Evolutionary conservation across 495 filamentous ascomycete genomes (phyloP), one percentile per base, ranked within the genome.

Genomic region (Lichenothelia convexa): DNA sequence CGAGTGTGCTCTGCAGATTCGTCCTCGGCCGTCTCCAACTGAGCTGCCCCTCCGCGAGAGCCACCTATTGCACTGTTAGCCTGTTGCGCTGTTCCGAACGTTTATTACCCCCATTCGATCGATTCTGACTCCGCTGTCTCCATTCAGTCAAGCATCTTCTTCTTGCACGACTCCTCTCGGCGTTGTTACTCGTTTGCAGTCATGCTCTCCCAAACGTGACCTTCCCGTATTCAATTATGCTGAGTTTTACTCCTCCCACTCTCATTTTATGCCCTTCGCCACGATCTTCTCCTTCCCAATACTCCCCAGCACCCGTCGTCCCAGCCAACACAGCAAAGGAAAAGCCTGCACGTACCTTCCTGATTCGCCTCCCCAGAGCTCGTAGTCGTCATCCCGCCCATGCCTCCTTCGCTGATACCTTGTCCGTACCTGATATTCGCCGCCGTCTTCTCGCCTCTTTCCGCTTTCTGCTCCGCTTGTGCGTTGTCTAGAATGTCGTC

Each of bases 401-500:
- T 67, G 36, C 58, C 71, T 54, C 50, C 69, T 70, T 50, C 75
- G 59, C 41, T 73, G 63, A 47, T 62, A 1, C 45, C 45, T 52
- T 68, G 63, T 6, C 63, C 65, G 37, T 64, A 67, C 32, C 63
- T 49, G 8, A 66, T 51, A 30, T 68, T 67, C 40, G 65, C 64
- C 12, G 64, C 56, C 8, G 60, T 58, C 31, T 59, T 57, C 42
- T 52, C 47, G 35, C 58, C 47, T 39, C 54, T 34, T 35, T 58
- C 47, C 18, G 37, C 34, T 29, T 47, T 56, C 36, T 53, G 42
- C 5, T 30, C 26, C 21, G 44, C 39, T 49, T 40, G 31, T 33
- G 31, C 30, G 23, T 43, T 26, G 29, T 40, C 18, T 0, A 33
- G 22, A 8, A 39, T 48, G 38, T 37, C 39, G 30, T 33, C 34